Evolutionary conservation across 257 asterid genomes (phyloP).

Genomic region (Cynanchum wilfordii): DNA sequence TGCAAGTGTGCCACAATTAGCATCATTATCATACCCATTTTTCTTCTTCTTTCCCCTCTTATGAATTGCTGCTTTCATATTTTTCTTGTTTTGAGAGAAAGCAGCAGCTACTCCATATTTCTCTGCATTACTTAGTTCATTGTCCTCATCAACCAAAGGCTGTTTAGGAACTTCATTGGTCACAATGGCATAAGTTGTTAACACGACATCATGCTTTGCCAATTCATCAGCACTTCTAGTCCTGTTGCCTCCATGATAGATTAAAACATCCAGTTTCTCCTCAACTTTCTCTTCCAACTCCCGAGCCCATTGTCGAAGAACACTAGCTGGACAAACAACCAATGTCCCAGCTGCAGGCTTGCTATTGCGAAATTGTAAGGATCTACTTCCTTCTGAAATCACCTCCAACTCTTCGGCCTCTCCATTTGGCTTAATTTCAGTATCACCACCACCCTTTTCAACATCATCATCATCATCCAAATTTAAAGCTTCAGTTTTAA

Average conservation of each 20-base stretch:
- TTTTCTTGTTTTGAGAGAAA: slow-evolving; percentile 53
- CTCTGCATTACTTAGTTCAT: slow-evolving; percentile 61
- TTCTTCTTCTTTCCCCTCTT: slow-evolving; percentile 69
- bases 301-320: slow-evolving; percentile 91
- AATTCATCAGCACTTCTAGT: slow-evolving; percentile 59
- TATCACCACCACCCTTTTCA: slow-evolving; percentile 27
- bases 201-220: slow-evolving; percentile 79
- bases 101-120: slow-evolving; percentile 69
- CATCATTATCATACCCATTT: slow-evolving; percentile 54
- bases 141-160: slow-evolving; percentile 83
- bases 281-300: slow-evolving; percentile 87
- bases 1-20: slow-evolving; percentile 71
- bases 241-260: slow-evolving; percentile 92
- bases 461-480: slow-evolving; percentile 79
- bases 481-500: slow-evolving; percentile 61
- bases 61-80: slow-evolving; percentile 44
- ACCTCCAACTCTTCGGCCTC: slow-evolving; percentile 44
- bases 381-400: slow-evolving; percentile 46
- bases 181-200: slow-evolving; percentile 94
- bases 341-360: slow-evolving; percentile 91
- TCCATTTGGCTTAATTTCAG: slow-evolving; percentile 34
- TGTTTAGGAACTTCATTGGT: slow-evolving; percentile 88
- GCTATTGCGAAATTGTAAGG: slow-evolving; percentile 47
- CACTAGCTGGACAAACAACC: slow-evolving; percentile 98
- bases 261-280: slow-evolving; percentile 36